These are phyloP conservation scores for Saccharomycopsis sp. DNA, from an alignment of 805 yeast genomes.

Conservation along the genomic window DNA sequence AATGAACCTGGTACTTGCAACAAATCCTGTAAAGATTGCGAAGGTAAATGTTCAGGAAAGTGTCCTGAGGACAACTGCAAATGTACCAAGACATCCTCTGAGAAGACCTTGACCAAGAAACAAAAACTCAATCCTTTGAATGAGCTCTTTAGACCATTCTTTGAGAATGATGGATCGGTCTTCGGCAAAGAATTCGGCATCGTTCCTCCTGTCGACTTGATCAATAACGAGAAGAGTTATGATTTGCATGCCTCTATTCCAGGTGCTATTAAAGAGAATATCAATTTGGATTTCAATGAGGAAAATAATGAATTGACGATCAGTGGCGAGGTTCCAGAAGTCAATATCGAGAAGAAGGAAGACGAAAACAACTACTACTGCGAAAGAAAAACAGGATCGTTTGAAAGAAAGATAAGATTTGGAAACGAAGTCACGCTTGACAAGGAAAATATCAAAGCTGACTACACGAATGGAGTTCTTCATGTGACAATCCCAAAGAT, in stretches of 20 bases:
- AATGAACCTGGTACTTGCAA: background rate
- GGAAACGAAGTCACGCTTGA: slow-evolving; percentile 35
- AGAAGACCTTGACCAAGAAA: background rate
- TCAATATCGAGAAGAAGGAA: slow-evolving; percentile 17
- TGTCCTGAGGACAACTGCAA: background rate
- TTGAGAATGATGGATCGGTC: background rate
- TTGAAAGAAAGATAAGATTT: slow-evolving; percentile 37
- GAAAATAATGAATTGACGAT: slow-evolving; percentile 37
- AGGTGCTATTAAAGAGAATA: slow-evolving; percentile 40
- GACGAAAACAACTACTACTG: slow-evolving; percentile 25
- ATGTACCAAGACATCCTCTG: background rate
- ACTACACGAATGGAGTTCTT: slow-evolving; percentile 40
- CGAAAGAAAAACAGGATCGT: slow-evolving; percentile 35
- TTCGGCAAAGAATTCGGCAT: slow-evolving; percentile 17
- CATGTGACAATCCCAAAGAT: slow-evolving; percentile 38
- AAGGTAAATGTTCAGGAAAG: background rate
- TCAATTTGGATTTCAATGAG: slow-evolving; percentile 41
- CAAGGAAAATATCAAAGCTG: slow-evolving; percentile 40
- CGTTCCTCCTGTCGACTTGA: slow-evolving; percentile 41
- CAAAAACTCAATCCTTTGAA: background rate
- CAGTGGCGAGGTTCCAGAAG: slow-evolving; percentile 37
- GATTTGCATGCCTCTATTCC: slow-evolving; percentile 41
- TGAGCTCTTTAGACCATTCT: background rate
- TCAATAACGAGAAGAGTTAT: slow-evolving; percentile 37
- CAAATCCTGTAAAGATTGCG: background rate